Base-by-base conservation (phyloP, 1,139 yeast species). In the Nadsonia commutata region DNA sequence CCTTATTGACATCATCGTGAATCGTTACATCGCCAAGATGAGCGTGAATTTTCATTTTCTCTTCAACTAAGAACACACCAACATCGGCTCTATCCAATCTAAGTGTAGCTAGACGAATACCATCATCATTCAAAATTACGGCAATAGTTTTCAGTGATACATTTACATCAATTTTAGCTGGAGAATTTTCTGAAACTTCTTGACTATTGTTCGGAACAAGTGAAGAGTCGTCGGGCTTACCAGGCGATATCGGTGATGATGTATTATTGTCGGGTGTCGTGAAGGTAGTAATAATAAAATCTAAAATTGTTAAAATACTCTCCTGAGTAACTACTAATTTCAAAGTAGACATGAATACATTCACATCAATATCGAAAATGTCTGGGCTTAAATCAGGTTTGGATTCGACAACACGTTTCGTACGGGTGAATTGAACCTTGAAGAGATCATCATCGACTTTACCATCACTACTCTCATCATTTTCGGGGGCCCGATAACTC, bases 281-380 rank as follows among this genome's bases (percentile, higher is more conserved):
- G 57, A 90, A 90, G 0, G 97, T 90, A 40, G 88, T 83, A 55
- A 88, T 68, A 2, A 81, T 67, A 57, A 80, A 93, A 59, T 86
- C 93, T 50, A 90, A 64, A 16, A 90, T 64, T 2, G 94, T 80
- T 51, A 90, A 68, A 20, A 83, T 64, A 1, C 95, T 81, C 53
- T 76, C 80, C 42, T 96, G 76, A 0, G 94, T 76, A 9, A 88
- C 64, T 2, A 83, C 80, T 42, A 84, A 71, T 50, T 78, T 78
- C 46, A 93, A 72, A 8, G 94, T 85, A 0, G 95, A 88, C 58
- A 93, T 70, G 44, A 78, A 72, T 42, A 90, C 65, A n/a, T 73
- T 69, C 6, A 88, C 73, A 50, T 74, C 76, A 58, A 85, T 95
- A 53, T 88, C 96, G 56, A 68, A 80, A 0, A 82, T 77, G 52